These are phyloP conservation scores for Paraconiothyrium brasiliense DNA, from an alignment of 2,329 filamentous ascomycete species.

Conservation along the genomic window DNA sequence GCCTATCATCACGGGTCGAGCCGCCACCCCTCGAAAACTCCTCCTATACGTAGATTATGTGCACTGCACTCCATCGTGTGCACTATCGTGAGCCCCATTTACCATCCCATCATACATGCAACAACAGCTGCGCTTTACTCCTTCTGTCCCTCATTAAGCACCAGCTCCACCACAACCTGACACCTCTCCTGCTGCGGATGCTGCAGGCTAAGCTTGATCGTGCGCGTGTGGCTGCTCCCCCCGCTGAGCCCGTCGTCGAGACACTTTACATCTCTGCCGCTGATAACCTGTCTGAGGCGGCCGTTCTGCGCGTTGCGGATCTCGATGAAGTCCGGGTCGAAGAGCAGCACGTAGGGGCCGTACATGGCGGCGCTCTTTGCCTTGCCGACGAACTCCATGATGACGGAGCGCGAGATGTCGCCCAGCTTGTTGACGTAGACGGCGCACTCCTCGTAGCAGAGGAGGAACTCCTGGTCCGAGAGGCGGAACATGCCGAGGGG, in stretches of 20 bases:
- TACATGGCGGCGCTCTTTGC: conserved; percentile 88
- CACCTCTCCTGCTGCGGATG: conserved; percentile 86
- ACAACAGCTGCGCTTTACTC: conserved; percentile 46
- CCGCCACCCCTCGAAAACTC: background rate
- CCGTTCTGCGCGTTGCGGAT: conserved; percentile 97
- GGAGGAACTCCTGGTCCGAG: conserved; percentile 79
- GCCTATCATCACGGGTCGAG: conserved; percentile 1
- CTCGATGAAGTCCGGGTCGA: conserved; percentile 96
- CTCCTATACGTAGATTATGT: background rate
- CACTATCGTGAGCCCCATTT: no score
- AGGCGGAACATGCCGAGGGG: conserved; percentile 97
- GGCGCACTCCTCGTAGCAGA: conserved; percentile 94
- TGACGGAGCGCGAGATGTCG: conserved; percentile 89
- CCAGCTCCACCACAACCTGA: conserved; percentile 90
- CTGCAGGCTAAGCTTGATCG: conserved; percentile 93
- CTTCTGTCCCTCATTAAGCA: conserved; percentile 87
- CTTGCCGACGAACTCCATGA: conserved; percentile 99
- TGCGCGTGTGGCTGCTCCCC: conserved; percentile 64
- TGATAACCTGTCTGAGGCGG: conserved; percentile 90
- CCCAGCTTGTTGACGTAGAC: conserved; percentile 99
- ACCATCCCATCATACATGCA: no score
- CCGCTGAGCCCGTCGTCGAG: conserved; percentile 73
- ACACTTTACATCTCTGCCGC: conserved; percentile 87
- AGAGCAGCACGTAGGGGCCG: conserved; percentile 89
- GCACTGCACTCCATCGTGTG: no score